Evolutionary conservation across 2,329 filamentous ascomycete species (phyloP), one percentile per base, ranked within the genome.

Genomic region (Xylariaceae sp.): DNA sequence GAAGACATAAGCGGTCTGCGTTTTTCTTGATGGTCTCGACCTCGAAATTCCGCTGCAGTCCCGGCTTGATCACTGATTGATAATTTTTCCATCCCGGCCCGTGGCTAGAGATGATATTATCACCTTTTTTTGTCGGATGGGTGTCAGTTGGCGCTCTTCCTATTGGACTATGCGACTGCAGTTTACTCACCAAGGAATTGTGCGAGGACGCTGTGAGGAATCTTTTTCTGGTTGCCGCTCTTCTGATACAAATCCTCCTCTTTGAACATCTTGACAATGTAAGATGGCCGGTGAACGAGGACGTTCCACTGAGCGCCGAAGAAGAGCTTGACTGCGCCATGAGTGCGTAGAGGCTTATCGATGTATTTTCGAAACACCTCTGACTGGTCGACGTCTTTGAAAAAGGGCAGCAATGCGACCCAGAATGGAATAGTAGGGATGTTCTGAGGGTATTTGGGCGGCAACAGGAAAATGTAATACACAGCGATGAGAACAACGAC

Each of bases 281-380:
- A 78, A 0, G 71, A 62, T 1, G 79, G 78, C 3, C 72, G 73
- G 45, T 74, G 75, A 0, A 80, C 74, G 10, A 81, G 66, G 2
- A 81, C 68, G 45, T 78, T 80, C 79, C 79, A 81, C 41, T 72
- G 73, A 0, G 75, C 77, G 1, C 74, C 78, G 32, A 80, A 80
- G 68, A 78, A 81, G 23, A 81, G 67, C 53, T 79, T 75, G 18
- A 80, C 79, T 1, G 78, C 79, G 3, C 79, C 75, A 44, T 75
- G 71, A n/a, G 66, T 67, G 9, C 67, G 66, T 5, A 77, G 64
- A 2, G 74, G 75, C 50, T 67, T 61, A 40, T 74, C 69, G 43
- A 79, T 70, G 60, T 77, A 76, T 48, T 64, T 56, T 12, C 60
- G 64, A 60, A 75, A 79, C 5, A 75, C 70, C 16, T 77, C 70